Base-by-base conservation (phyloP, 164 flowering plant species). In the Umbellularia californica region DNA sequence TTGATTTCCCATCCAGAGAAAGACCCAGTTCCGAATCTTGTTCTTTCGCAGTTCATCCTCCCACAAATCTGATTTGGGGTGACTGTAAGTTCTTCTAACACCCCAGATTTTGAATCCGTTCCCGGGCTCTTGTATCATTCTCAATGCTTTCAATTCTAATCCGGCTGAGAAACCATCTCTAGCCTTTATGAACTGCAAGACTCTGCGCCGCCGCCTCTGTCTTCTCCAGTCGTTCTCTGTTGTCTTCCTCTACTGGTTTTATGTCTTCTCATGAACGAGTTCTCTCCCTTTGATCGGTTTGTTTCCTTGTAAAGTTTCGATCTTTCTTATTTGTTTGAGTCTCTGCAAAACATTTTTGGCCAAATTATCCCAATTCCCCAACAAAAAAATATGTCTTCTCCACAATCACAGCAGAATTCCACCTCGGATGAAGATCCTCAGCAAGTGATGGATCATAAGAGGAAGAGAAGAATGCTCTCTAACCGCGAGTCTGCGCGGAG, bases 401-500 rank as follows among this genome's bases (percentile, higher is more conserved):
- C 60, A 3, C 60, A 14, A 14, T 2, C n/a, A 15, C 28, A 13
- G 28, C 65, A 19, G 19, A 52, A 65, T 22, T 73, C 83, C 1
- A 78, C 81, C 6, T 79, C 84, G n/a, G 78, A 77, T 75, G 82
- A 65, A 14, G 80, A 74, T 63, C 73, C 75, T 15, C 78, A 65
- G 12, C 51, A 76, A 6, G 58, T 17, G 50, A 58, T 82, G 22
- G 90, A 88, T 73, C 88, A 89, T 60, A 84, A 83, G 84, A 90
- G 84, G 78, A 81, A 82, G 78, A 79, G 77, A 77, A 82, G 95
- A 70, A 90, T 88, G 95, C 51, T 83, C 5, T 90, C 92, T 2
- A 90, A 90, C 71, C 74, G 91, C 12, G 92, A 88, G 74, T 90
- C 92, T 0, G 91, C 95, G 0, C 80, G 85, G 79, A 80, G 92